Percentiles rank a stretch among this genome's conserved stretches.
phyloP scores from a whole-genome alignment of 768 basidiomycete genomes.

The Clavaria fumosa region DNA sequence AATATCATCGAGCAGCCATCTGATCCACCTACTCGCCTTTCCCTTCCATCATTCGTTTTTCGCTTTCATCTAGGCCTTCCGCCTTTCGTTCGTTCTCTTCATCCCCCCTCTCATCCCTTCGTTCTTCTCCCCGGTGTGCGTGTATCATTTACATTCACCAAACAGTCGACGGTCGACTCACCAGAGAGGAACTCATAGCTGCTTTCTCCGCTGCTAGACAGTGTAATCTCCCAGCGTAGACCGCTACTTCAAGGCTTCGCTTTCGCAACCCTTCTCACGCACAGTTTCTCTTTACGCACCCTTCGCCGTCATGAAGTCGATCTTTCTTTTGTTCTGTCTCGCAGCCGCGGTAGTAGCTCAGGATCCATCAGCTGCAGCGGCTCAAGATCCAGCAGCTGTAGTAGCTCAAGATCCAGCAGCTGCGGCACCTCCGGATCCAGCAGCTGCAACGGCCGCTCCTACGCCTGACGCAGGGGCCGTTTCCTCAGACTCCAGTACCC shows the following conservation, averaged over 20 bases:
- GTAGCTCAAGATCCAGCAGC: conserved; percentile 29
- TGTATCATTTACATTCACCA: conserved; percentile 6
- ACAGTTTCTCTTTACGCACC: conserved; percentile 24
- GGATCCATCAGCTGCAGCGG: conserved; percentile 11
- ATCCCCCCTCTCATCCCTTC: conserved; percentile 27
- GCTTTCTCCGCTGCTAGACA: conserved; percentile 49
- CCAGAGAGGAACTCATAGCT: too few relatives aligned
- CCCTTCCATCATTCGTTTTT: too few relatives aligned
- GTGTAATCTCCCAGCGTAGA: conserved; percentile 51
- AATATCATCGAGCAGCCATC: too few relatives aligned
- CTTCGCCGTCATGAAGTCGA: conserved; percentile 48
- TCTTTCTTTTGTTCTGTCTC: conserved; percentile 43
- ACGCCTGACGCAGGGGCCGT: conserved; percentile 10
- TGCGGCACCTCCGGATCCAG: conserved; percentile 9
- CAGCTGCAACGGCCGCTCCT: conserved; percentile 14
- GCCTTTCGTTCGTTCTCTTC: conserved; percentile 17
- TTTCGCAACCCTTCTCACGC: conserved; percentile 22
- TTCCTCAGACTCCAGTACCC: conserved; percentile 8
- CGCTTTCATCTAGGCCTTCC: neutral
- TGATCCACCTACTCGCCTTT: too few relatives aligned
- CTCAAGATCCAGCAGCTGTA: conserved; percentile 16
- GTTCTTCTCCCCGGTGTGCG: conserved; percentile 30
- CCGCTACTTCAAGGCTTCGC: conserved; percentile 35
- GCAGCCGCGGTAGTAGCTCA: conserved; percentile 43
- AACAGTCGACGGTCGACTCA: too few relatives aligned